Conservation (phyloP, 2,329 filamentous ascomycete species). For the Epichloe brachyelytri region DNA sequence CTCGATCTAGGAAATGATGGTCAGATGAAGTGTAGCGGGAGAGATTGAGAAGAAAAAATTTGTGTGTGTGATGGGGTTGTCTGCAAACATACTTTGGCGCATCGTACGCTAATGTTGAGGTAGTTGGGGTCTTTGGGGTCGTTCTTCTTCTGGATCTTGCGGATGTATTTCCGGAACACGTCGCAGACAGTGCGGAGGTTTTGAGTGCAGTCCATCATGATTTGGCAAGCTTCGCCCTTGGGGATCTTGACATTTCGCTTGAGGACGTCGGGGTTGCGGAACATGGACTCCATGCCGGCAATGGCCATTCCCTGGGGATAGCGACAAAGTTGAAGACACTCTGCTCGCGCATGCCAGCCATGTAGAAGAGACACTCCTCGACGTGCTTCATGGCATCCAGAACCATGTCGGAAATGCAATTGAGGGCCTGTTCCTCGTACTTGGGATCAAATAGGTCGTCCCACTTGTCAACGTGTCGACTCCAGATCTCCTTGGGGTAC, state of each 20-base stretch:
- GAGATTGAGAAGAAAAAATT: too few relatives aligned
- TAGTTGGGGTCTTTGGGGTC: constrained; percentile 87
- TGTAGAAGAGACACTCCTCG: constrained; percentile 95
- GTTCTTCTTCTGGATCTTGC: constrained; percentile 85
- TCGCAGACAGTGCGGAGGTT: constrained; percentile 73
- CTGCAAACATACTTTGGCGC: constrained; percentile 53
- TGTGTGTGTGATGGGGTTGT: too few relatives aligned
- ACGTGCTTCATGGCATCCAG: constrained; percentile 75
- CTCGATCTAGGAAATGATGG: constrained; percentile 50
- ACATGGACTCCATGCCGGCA: constrained; percentile 81
- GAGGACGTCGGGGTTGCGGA: constrained; percentile 82
- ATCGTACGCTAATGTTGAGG: constrained; percentile 79
- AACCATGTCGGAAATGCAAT: constrained; percentile 89
- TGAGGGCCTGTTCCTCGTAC: constrained; percentile 62
- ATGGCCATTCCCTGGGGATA: constrained; percentile 98
- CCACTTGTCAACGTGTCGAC: constrained; percentile 81
- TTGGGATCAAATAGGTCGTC: constrained; percentile 80
- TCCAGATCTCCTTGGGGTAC: constrained; percentile 96
- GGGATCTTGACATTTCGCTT: constrained; percentile 89
- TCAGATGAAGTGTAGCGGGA: background rate
- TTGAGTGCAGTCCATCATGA: constrained; percentile 90
- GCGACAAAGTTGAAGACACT: constrained; percentile 98
- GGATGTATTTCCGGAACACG: constrained; percentile 64
- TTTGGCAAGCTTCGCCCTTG: constrained; percentile 79
- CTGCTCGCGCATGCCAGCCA: constrained; percentile 88